Evolutionary conservation across 129 eudicot genomes (phyloP).

Genomic region (Flaveria sonorensis): DNA sequence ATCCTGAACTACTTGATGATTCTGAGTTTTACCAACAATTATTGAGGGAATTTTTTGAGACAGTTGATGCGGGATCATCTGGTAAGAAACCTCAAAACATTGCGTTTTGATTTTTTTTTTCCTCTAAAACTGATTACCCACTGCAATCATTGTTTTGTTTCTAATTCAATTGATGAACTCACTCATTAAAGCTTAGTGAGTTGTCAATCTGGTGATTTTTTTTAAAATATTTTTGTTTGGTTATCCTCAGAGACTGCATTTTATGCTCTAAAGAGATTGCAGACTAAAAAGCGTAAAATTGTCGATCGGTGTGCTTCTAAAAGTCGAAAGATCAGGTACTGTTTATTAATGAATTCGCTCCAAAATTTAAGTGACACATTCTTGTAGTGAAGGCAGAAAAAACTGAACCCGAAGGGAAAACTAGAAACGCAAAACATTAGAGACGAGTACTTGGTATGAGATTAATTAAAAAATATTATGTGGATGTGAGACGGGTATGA

Average conservation of each 20-base stretch:
- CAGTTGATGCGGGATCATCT: constrained; percentile 73
- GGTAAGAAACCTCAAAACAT: constrained; percentile 46
- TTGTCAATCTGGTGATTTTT: not conserved
- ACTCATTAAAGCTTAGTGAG: not conserved
- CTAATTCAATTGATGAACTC: not conserved
- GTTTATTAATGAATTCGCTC: not conserved
- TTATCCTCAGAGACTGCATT: constrained; percentile 63
- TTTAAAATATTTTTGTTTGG: not conserved
- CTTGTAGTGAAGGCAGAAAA: too few relatives aligned
- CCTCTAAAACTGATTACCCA: not conserved
- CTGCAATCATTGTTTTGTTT: not conserved
- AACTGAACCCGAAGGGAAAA: too few relatives aligned
- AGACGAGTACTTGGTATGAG: too few relatives aligned
- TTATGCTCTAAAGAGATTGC: constrained; percentile 79
- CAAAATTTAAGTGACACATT: not conserved
- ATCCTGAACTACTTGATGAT: constrained; percentile 90
- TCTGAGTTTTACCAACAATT: constrained; percentile 84
- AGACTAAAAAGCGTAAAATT: constrained; percentile 78
- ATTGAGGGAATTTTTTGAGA: constrained; percentile 83
- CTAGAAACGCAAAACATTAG: too few relatives aligned
- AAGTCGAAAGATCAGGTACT: constrained; percentile 84
- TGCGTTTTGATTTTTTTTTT: not conserved
- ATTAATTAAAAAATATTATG: too few relatives aligned
- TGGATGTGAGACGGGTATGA: not conserved
- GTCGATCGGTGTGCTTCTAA: constrained; percentile 95